Percentiles rank a stretch among this genome's conserved stretches.
Conservation (phyloP, 2,329 filamentous ascomycete genomes). For the Xylaria digitata region DNA sequence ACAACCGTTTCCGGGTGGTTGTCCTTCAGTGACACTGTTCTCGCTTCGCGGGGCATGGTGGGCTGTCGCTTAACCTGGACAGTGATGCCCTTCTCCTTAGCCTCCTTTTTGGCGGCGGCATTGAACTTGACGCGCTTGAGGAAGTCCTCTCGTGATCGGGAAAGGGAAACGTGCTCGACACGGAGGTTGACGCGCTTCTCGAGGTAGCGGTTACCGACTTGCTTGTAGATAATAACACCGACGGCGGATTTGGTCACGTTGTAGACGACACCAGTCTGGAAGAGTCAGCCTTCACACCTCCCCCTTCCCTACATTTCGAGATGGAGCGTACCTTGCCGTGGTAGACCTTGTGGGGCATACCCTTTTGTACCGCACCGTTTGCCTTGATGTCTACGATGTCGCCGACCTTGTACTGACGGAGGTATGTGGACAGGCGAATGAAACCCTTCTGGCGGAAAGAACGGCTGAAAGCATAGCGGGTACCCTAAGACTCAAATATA, state of each 20-base stretch:
- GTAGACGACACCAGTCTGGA: slow-evolving; percentile 88
- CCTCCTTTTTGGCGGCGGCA: slow-evolving; percentile 76
- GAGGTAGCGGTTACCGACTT: slow-evolving; percentile 99
- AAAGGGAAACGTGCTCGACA: slow-evolving; percentile 95
- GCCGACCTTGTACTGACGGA: slow-evolving; percentile 94
- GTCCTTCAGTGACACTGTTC: slow-evolving; percentile 82
- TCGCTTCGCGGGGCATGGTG: slow-evolving; percentile 79
- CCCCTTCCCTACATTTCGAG: neutral
- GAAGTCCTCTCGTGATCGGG: slow-evolving; percentile 75
- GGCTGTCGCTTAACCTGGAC: slow-evolving; percentile 95
- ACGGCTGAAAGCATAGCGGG: slow-evolving; percentile 85
- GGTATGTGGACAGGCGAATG: slow-evolving; percentile 94
- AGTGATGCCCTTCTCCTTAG: slow-evolving; percentile 87
- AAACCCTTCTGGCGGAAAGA: slow-evolving; percentile 95
- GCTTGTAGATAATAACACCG: slow-evolving; percentile 99
- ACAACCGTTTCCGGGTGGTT: slow-evolving; percentile 82
- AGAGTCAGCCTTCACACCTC: neutral
- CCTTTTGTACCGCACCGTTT: slow-evolving; percentile 98
- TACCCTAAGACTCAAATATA: too few relatives aligned
- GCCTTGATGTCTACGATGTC: slow-evolving; percentile 99
- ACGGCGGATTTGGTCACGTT: slow-evolving; percentile 99
- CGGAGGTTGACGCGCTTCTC: slow-evolving; percentile 99
- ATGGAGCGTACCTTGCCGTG: slow-evolving; percentile 76
- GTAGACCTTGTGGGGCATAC: slow-evolving; percentile 99
- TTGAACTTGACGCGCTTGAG: slow-evolving; percentile 38